These are phyloP conservation scores for Phytophthora cajani DNA, from an alignment of 352 stramenopile genomes.

Conservation along the genomic window DNA sequence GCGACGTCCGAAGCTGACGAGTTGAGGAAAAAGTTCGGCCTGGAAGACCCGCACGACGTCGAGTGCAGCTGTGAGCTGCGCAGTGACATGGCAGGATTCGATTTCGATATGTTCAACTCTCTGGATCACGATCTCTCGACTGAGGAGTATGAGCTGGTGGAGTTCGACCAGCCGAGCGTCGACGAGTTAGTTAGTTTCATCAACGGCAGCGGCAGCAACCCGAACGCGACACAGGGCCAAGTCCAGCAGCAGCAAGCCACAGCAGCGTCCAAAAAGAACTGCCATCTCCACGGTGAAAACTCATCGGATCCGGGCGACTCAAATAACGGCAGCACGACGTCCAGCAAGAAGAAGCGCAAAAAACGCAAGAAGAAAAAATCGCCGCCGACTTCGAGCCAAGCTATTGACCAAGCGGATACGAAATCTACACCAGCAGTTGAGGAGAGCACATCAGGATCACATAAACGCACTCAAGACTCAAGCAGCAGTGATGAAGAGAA, in stretches of 20 bases:
- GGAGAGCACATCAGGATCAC: not conserved
- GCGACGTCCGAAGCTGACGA: conserved; percentile 78
- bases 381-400: conserved; percentile 24
- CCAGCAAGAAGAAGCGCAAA: conserved; percentile 73
- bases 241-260: conserved; percentile 37
- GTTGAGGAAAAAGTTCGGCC: conserved; percentile 77
- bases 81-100: conserved; percentile 67
- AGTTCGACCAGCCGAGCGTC: conserved; percentile 84
- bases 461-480: conserved; percentile 24
- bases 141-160: conserved; percentile 79
- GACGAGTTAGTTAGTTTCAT: conserved; percentile 86
- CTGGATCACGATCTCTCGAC: conserved; percentile 81
- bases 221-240: conserved; percentile 25
- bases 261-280: conserved; percentile 31
- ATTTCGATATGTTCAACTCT: conserved; percentile 83
- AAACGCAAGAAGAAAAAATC: conserved; percentile 82
- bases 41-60: conserved; percentile 57
- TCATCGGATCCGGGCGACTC: conserved; percentile 34
- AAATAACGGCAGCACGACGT: conserved; percentile 23
- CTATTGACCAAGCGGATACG: conserved; percentile 18
- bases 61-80: conserved; percentile 65
- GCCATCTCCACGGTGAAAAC: conserved; percentile 36
- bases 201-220: conserved; percentile 55
- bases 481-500: conserved; percentile 40
- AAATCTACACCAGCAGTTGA: conserved; percentile 12